A percentile compares a stretch with the other conserved stretches of the same genome.
These are phyloP conservation scores for Populus tomentosa DNA, from an alignment of 441 rosid species.

Conservation along the genomic window DNA sequence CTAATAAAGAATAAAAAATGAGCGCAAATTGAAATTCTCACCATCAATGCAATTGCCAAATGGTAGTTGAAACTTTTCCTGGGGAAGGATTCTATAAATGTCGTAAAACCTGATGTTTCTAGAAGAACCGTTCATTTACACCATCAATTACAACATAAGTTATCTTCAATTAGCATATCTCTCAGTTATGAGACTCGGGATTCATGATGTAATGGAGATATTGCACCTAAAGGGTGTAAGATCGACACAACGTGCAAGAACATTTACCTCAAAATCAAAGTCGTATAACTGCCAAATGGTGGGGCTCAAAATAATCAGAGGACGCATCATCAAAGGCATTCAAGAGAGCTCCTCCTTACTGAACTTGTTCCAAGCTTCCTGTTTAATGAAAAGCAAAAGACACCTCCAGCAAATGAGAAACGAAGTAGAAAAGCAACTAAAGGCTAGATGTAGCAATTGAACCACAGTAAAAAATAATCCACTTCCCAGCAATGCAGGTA, in stretches of 20 bases:
- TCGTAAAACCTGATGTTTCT: neutral
- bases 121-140: constrained; percentile 9
- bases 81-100: neutral
- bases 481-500: neutral
- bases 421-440: neutral
- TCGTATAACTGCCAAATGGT: neutral
- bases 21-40: neutral
- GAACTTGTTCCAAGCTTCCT: constrained; percentile 61
- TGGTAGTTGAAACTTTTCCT: neutral
- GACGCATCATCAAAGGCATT: neutral
- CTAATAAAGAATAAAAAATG: neutral
- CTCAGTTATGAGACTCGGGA: neutral
- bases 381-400: constrained; percentile 15
- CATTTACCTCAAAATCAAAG: neutral
- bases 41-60: neutral
- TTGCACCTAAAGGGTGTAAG: neutral
- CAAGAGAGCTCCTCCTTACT: constrained; percentile 44
- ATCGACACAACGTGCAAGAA: neutral
- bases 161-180: neutral
- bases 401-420: neutral
- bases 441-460: neutral
- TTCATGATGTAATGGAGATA: neutral
- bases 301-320: neutral
- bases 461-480: neutral
- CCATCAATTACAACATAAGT: constrained; percentile 6